Percentiles rank a stretch among this genome's conserved stretches.
Evolutionary conservation across 1,139 yeast genomes (phyloP).

Genomic region (Starmera stellimalicola): DNA sequence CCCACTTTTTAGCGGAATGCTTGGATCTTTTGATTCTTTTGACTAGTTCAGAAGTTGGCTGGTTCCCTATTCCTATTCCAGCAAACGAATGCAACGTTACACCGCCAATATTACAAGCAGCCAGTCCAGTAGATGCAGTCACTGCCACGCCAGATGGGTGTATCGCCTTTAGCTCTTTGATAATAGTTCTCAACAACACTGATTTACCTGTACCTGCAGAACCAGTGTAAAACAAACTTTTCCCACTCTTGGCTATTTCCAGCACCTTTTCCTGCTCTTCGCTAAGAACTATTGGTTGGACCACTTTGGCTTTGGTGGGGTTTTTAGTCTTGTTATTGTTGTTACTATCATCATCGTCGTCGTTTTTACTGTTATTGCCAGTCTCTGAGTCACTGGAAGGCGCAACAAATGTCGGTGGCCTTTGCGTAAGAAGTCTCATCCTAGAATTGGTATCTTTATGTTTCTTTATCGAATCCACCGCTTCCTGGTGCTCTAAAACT

Average conservation of each 20-base stretch:
- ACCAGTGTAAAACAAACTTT: slow-evolving; percentile 77
- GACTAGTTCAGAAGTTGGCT: slow-evolving; percentile 32
- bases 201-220: slow-evolving; percentile 97
- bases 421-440: slow-evolving; percentile 6
- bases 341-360: background rate
- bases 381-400: background rate
- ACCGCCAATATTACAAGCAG: slow-evolving; percentile 90
- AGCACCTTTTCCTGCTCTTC: slow-evolving; percentile 67
- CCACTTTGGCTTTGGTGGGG: slow-evolving; percentile 12
- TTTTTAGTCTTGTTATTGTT: background rate
- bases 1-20: slow-evolving; percentile 55
- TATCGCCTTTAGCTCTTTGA: slow-evolving; percentile 45
- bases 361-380: background rate
- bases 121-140: slow-evolving; percentile 89
- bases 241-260: slow-evolving; percentile 51
- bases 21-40: slow-evolving; percentile 48
- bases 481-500: background rate
- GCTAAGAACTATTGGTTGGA: slow-evolving; percentile 36
- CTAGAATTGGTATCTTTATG: slow-evolving; percentile 3
- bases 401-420: slow-evolving; percentile 1
- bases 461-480: background rate
- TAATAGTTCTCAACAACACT: slow-evolving; percentile 60
- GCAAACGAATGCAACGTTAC: slow-evolving; percentile 78
- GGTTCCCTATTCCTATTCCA: slow-evolving; percentile 73
- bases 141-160: slow-evolving; percentile 54